Percentiles rank a stretch among this genome's conserved stretches.
phyloP scores from a whole-genome alignment of 1,284 basidiomycete genomes.

The Vanrija sp. region DNA sequence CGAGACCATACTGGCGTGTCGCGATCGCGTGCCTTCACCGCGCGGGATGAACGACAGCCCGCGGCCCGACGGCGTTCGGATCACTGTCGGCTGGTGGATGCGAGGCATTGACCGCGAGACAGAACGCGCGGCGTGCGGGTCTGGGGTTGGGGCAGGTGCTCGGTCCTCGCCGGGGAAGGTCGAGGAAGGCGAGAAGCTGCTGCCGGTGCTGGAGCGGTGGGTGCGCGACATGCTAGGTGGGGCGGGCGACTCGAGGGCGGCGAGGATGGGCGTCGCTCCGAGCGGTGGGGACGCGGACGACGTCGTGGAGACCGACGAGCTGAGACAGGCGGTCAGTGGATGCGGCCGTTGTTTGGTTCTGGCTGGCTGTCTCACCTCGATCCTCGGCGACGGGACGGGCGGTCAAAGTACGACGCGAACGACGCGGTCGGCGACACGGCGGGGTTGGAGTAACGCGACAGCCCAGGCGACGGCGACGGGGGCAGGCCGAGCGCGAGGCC shows the following conservation, averaged over 20 bases:
- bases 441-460: neutral
- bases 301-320: constrained; percentile 14
- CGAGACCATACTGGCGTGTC: neutral
- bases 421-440: too few species aligned
- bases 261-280: constrained; percentile 17
- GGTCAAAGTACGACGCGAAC: neutral
- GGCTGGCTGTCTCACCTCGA: neutral
- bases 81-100: constrained; percentile 21
- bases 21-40: neutral
- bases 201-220: neutral
- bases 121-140: neutral
- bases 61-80: constrained; percentile 17
- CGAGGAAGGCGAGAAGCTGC: neutral
- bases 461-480: neutral
- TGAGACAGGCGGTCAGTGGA: neutral
- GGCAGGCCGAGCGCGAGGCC: constrained; percentile 5
- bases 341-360: neutral
- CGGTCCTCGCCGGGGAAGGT: neutral
- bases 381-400: too few species aligned
- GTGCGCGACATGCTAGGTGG: neutral
- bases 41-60: constrained; percentile 16
- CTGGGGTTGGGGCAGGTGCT: neutral
- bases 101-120: constrained; percentile 11
- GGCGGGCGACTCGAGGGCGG: constrained; percentile 3
- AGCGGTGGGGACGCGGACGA: constrained; percentile 16